Conservation (phyloP, 208 protist genomes). For the Crithidia thermophila region DNA sequence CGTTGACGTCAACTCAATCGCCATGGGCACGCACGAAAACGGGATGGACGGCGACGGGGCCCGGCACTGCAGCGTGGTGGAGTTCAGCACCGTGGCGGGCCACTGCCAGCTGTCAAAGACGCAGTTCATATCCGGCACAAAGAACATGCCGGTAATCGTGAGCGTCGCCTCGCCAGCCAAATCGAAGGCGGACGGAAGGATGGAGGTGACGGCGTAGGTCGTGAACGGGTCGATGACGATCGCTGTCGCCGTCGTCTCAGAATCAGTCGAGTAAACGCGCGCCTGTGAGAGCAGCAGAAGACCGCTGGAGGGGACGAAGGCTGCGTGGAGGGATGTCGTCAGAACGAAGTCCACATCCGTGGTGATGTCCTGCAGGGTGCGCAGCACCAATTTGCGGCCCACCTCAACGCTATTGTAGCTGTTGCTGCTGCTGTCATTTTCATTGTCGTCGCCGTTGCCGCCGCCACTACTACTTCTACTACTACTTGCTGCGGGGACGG, state of each 20-base stretch:
- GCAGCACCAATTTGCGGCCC: neutral
- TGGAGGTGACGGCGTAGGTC: constrained; percentile 24
- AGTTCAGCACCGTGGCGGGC: constrained; percentile 4
- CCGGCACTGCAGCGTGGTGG: constrained; percentile 16
- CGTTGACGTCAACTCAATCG: constrained; percentile 1
- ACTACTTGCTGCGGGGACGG: no score
- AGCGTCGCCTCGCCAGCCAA: neutral
- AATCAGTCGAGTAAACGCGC: no score
- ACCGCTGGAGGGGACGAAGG: constrained; percentile 16
- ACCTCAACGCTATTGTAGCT: no score
- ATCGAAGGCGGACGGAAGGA: neutral
- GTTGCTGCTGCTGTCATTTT: neutral
- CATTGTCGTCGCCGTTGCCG: neutral
- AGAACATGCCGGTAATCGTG: constrained; percentile 35
- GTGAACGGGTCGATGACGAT: constrained; percentile 17
- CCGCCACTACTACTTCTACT: no score
- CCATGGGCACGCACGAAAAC: neutral
- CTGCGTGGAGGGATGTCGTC: neutral
- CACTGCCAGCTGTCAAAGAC: neutral
- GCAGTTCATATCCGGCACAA: constrained; percentile 12
- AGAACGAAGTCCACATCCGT: neutral
- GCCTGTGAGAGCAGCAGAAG: constrained; percentile 21
- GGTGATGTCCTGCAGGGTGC: constrained; percentile 8
- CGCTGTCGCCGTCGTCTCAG: neutral
- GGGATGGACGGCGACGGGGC: neutral